Percentiles rank a stretch among this genome's conserved stretches.
Evolutionary conservation across 2,329 filamentous ascomycete genomes (phyloP).

Genomic region (Trichophyton equinum): DNA sequence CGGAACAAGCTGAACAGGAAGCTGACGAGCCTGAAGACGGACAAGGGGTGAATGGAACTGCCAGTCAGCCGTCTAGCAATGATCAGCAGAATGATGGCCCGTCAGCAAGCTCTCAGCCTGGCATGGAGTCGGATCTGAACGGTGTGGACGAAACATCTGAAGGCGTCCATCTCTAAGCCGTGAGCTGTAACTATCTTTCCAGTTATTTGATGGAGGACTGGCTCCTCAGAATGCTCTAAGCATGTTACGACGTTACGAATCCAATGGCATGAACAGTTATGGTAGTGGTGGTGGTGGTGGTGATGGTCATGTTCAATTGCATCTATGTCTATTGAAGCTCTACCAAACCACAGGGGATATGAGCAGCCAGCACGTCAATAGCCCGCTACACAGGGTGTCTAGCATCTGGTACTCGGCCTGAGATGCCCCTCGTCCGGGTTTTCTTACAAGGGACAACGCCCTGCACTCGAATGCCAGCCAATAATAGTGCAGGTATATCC

Average conservation of each 20-base stretch:
- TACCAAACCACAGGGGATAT: too few species aligned
- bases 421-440: neutral
- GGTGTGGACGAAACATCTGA: neutral
- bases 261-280: neutral
- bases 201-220: too few species aligned
- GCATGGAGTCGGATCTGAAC: neutral
- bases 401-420: neutral
- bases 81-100: neutral
- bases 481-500: neutral
- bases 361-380: too few species aligned
- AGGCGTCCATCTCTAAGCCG: neutral
- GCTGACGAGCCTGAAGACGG: neutral
- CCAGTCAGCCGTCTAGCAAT: neutral
- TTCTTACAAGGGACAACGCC: neutral
- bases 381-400: too few species aligned
- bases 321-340: too few species aligned
- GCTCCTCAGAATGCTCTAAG: too few species aligned
- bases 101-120: neutral
- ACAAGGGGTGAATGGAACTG: neutral
- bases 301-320: too few species aligned
- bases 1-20: too few species aligned
- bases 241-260: neutral
- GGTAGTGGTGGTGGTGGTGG: neutral
- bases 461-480: neutral
- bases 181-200: neutral